Percentiles rank a stretch among this genome's conserved stretches.
phyloP scores from a whole-genome alignment of 768 basidiomycete genomes.

The Tulasnella sp. region DNA sequence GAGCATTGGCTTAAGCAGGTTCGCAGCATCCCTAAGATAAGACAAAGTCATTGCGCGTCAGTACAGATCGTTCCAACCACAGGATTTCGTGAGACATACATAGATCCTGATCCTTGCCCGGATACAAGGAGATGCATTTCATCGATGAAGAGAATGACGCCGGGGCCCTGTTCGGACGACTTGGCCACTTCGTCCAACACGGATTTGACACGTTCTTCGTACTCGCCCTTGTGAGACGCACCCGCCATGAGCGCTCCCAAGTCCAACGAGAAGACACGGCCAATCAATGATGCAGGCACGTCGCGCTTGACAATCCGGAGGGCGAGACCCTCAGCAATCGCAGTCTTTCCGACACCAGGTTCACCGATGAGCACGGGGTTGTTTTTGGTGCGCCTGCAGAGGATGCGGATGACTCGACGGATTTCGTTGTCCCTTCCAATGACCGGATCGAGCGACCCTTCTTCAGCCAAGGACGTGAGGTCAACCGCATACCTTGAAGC shows the following conservation, averaged over 20 bases:
- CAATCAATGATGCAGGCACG: constrained; percentile 64
- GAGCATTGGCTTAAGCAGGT: constrained; percentile 84
- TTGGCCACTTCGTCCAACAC: constrained; percentile 92
- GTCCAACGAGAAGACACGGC: constrained; percentile 74
- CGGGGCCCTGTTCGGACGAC: constrained; percentile 58
- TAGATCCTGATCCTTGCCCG: constrained; percentile 30
- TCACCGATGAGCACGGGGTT: constrained; percentile 96
- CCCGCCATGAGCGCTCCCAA: constrained; percentile 95
- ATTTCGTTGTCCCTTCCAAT: constrained; percentile 92
- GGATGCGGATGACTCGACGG: constrained; percentile 69
- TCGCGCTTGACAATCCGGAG: constrained; percentile 93
- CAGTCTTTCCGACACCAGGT: constrained; percentile 89
- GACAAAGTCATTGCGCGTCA: not conserved
- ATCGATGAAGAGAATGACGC: constrained; percentile 89
- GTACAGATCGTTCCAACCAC: not conserved
- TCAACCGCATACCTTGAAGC: constrained; percentile 54
- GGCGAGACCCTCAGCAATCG: constrained; percentile 89
- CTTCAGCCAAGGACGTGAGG: constrained; percentile 75
- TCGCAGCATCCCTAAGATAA: constrained; percentile 33
- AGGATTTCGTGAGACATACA: constrained; percentile 15
- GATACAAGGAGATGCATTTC: constrained; percentile 93
- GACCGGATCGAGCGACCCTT: constrained; percentile 92
- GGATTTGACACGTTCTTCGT: constrained; percentile 89
- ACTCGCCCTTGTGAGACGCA: constrained; percentile 89
- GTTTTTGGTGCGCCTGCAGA: constrained; percentile 87